phyloP scores from a whole-genome alignment of 2,329 filamentous ascomycete genomes.

The Periglandula ipomoeae region DNA sequence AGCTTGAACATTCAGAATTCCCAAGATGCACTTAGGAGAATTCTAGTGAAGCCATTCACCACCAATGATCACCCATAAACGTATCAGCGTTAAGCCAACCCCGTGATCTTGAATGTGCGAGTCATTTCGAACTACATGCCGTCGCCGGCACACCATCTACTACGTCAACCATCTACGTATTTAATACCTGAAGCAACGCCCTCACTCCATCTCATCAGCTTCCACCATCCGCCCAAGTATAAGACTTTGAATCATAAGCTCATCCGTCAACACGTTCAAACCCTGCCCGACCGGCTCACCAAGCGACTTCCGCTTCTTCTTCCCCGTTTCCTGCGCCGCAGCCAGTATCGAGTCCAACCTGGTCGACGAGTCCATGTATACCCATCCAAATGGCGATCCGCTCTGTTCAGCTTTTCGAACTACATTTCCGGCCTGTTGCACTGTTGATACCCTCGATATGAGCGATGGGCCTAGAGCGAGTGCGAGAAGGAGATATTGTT shows the following conservation, averaged over 20 bases:
- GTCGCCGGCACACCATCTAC: too few species aligned
- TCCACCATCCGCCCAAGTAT: slow-evolving; percentile 76
- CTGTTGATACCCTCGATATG: slow-evolving; percentile 55
- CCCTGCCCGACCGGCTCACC: slow-evolving; percentile 31
- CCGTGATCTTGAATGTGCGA: too few species aligned
- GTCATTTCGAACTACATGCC: too few species aligned
- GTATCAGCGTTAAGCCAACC: too few species aligned
- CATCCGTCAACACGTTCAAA: slow-evolving; percentile 66
- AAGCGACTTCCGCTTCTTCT: slow-evolving; percentile 34
- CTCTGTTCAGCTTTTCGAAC: slow-evolving; percentile 42
- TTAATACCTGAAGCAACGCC: not conserved
- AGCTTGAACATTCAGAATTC: too few species aligned
- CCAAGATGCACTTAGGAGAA: too few species aligned
- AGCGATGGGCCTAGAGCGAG: slow-evolving; percentile 62
- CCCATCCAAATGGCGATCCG: slow-evolving; percentile 56
- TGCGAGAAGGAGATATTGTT: slow-evolving; percentile 72
- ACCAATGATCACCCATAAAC: too few species aligned
- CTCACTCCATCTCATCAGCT: slow-evolving; percentile 34
- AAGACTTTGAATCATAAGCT: slow-evolving; percentile 85
- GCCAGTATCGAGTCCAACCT: slow-evolving; percentile 42
- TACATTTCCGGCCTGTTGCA: slow-evolving; percentile 53
- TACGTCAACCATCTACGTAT: too few species aligned
- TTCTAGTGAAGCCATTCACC: too few species aligned
- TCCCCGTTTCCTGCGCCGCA: slow-evolving; percentile 12
- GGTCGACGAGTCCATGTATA: slow-evolving; percentile 65